phyloP scores from a whole-genome alignment of 2,329 filamentous ascomycete genomes.

The Simplicillium aogashimaense region DNA sequence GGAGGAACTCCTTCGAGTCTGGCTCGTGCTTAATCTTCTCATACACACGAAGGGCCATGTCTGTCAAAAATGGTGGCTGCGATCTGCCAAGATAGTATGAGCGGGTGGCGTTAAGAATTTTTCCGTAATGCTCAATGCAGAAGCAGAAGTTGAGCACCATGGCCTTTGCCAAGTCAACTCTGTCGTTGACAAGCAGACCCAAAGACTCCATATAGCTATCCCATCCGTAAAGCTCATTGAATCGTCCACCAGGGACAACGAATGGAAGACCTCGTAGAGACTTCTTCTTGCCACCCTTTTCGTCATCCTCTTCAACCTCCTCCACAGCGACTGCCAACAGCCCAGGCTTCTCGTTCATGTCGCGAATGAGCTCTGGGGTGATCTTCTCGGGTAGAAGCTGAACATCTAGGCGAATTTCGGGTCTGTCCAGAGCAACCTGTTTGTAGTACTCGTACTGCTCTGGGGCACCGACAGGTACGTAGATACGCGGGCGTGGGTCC shows the following conservation, averaged over 20 bases:
- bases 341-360: constrained; percentile 80
- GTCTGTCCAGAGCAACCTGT: constrained; percentile 65
- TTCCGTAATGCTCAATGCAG: constrained; percentile 96
- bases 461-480: constrained; percentile 74
- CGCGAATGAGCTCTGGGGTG: constrained; percentile 70
- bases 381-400: constrained; percentile 67
- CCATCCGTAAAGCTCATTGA: constrained; percentile 98
- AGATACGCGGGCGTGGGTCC: constrained; percentile 83
- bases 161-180: constrained; percentile 76
- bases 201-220: constrained; percentile 98
- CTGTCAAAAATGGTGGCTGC: constrained; percentile 92
- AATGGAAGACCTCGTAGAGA: constrained; percentile 78
- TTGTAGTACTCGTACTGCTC: constrained; percentile 87
- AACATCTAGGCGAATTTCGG: constrained; percentile 82
- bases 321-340: constrained; percentile 86
- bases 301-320: constrained; percentile 51
- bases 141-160: constrained; percentile 98
- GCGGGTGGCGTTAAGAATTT: constrained; percentile 93
- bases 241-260: constrained; percentile 92
- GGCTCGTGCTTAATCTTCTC: constrained; percentile 85
- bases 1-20: constrained; percentile 71
- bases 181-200: constrained; percentile 76
- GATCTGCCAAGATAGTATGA: constrained; percentile 93
- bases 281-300: constrained; percentile 43
- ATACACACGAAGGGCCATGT: constrained; percentile 91